A percentile compares a stretch with the other conserved stretches of the same genome.
phyloP scores from a whole-genome alignment of 345 rosid genomes.

The Gossypium ekmanianum region DNA sequence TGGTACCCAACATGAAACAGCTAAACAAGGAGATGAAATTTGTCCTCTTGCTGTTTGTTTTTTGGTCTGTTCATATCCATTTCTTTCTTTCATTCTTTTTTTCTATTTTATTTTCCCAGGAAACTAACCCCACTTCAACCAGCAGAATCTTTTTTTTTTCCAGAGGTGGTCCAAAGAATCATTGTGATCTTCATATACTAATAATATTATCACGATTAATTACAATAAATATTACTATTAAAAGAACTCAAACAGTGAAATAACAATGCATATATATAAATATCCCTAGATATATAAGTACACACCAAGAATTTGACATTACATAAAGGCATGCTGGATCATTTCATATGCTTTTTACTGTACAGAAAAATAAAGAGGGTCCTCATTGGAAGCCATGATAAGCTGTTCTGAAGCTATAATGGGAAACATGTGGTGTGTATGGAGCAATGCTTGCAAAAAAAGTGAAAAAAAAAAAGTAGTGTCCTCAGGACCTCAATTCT shows the following conservation, averaged over 20 bases:
- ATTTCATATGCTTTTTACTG: not conserved
- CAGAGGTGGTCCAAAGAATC: constrained; percentile 9
- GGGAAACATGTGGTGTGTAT: constrained; percentile 20
- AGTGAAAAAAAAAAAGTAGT: not conserved
- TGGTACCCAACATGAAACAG: not conserved
- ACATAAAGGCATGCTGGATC: not conserved
- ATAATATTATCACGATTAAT: not conserved
- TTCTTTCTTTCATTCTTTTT: not conserved
- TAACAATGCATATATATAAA: not conserved
- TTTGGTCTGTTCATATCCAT: constrained; percentile 5
- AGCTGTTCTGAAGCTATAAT: constrained; percentile 14
- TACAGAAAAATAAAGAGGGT: not conserved
- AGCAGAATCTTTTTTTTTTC: too few species aligned
- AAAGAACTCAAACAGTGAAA: not conserved
- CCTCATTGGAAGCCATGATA: constrained; percentile 17
- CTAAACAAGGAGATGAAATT: not conserved
- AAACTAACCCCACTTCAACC: constrained; percentile 4
- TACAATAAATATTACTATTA: not conserved
- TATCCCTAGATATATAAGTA: not conserved
- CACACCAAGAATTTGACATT: not conserved
- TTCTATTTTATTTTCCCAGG: not conserved
- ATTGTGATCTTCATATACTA: not conserved
- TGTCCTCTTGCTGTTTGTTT: constrained; percentile 16
- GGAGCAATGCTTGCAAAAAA: not conserved
- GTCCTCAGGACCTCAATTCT: not conserved